Base-by-base conservation (phyloP, 495 filamentous ascomycete species). In the Podospora comata region DNA sequence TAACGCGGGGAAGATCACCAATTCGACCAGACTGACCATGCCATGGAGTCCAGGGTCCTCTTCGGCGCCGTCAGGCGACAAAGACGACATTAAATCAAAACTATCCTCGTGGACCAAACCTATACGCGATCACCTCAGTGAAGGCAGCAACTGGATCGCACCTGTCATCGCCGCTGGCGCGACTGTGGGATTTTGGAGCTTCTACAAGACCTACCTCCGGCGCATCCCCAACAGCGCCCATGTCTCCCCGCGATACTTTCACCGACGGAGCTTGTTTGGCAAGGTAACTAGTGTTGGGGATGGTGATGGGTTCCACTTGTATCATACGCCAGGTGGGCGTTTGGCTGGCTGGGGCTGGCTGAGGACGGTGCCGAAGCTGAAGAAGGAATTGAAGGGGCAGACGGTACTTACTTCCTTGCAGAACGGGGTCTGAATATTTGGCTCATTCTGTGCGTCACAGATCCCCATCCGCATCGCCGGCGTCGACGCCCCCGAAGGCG, bases 241-340 rank as follows among this genome's bases (percentile, higher is more conserved):
- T 70, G 93, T 99, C 73, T 84, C 85, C 65, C 87, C 91, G 2
- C 80, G 76, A 9, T 85, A 85, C 73, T 91, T 92, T 73, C 88
- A 91, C 20, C 85, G 80, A 63, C 84, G 92, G 67, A 91, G 86
- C 64, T 71, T 98, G 62, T 89, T 94, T 71, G 95, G 95, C 7
- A 84, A 82, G 65, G 95, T 97, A 3, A 97, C 95, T 30, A 93
- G 91, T 69, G 95, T 99, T 27, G 96, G 96, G 61, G 95, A 99
- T 82, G 96, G 92, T 0, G 95, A 99, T 75, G 93, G 93, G 70
- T 97, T 99, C 76, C 87, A 93, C 63, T 77, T 99, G 9, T 99
- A 90, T 76, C 95, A 99, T 78, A 97, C 93, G 0, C 95, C 95
- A 0, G 95, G 96, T 15, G 95, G 95, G 15, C 82, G 91, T 60